Base-by-base conservation (phyloP, 2,329 filamentous ascomycete species). In the Endoconidiophora polonica region DNA sequence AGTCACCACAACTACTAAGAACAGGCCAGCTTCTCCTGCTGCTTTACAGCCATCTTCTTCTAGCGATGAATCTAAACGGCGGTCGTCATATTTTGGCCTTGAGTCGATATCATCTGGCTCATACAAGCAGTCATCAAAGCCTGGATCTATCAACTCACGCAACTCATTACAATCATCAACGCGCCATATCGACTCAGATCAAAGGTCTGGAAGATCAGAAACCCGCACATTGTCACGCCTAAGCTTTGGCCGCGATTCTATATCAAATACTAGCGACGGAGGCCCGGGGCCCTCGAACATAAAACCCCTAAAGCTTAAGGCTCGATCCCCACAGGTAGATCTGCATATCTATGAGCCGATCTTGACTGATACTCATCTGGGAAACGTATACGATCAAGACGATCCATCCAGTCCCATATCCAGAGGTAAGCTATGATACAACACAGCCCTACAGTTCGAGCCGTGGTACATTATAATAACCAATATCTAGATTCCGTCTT, bases 1-100 rank as follows among this genome's bases (percentile, higher is more conserved):
- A 47, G 56, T 58, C 18, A 55, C 54, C 4, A 47, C 57, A 3
- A 53, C 54, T 16, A 58, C 24, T 9, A 54, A 54, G 2, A 54
- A 52, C 16, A 52, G 50, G 2, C 52, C 57, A 16, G 47, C 52
- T 9, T 54, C 56, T 4, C 49, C 52, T 44, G 29, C 29, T 12
- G 53, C 39, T 20, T 14, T 45, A 20, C 46, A 50, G 22, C 41
- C 43, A n/a, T 36, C 46, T n/a, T 37, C 41, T 14, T 38, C 50
- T 5, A 41, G 44, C 26, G 55, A 51, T 18, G 5, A 14, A 18
- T 24, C 23, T 18, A 23, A n/a, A n/a, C 40, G 40, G 9, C 44
- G 40, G 39, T 43, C 40, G 42, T 46, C 50, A 33, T 43, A 50
- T 37, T 55, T 53, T 43, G 39, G 47, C 12, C 24, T 46, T 20